Evolutionary conservation across 2,329 filamentous ascomycete species (phyloP), one percentile per base, ranked within the genome.

Genomic region (Sphaerulina vaccinii): DNA sequence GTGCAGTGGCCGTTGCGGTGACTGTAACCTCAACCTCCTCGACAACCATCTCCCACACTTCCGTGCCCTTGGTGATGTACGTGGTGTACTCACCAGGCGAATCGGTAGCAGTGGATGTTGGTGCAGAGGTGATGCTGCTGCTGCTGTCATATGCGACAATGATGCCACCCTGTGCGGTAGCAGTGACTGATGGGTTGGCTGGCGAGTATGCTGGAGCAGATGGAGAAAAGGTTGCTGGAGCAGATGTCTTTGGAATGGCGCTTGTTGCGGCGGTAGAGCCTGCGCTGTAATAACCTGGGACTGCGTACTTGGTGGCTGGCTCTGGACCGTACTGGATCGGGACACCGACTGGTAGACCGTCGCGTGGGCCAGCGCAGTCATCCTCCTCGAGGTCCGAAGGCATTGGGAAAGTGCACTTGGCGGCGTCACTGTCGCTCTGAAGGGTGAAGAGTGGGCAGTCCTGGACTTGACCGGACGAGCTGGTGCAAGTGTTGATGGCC

Each of bases 391-490:
- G 68, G 0, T 65, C 60, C 0, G 70, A 55, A 2, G 87, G 86
- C 1, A 84, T 55, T 1, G 80, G 66, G 65, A 92, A 79, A 44
- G 76, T 74, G 75, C 90, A 95, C 52, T 80, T 62, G 1, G 67
- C 62, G 64, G 80, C 77, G 9, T 78, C 74, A 0, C 71, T 68
- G 21, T 83, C 76, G 46, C 70, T 71, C 67, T 91, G 83, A 49
- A 95, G 75, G 46, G 78, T 74, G 72, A 96, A 96, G 23, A 93
- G 61, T 0, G 81, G 72, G 73, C 91, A 96, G 69, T 91, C 89
- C 37, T 78, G 64, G 39, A 95, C 82, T 36, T 75, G 64, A 27
- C 91, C 91, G 8, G 82, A 84, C 0, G 64, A 65, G 70, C 83
- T 87, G 45, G 85, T 92, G 79, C 91, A 96, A 6, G 76, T 79